These are phyloP conservation scores for Ogataea degrootiae DNA, from an alignment of 805 yeast genomes.

Conservation along the genomic window DNA sequence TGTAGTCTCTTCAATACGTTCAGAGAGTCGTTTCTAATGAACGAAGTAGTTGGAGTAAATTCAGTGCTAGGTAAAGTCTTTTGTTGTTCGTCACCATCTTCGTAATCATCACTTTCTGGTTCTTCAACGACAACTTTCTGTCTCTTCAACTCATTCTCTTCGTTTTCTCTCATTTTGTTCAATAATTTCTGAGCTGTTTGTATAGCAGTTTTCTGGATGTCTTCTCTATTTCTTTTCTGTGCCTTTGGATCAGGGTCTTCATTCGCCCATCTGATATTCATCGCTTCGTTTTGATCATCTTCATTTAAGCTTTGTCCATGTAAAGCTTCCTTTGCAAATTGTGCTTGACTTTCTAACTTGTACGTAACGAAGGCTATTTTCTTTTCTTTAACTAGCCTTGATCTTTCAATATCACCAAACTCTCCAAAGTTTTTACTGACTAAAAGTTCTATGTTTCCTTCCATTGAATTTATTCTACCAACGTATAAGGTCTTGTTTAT, in stretches of 20 bases:
- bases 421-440: constrained; percentile 55
- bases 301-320: constrained; percentile 60
- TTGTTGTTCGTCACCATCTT: neutral
- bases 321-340: constrained; percentile 96
- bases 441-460: constrained; percentile 33
- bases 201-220: constrained; percentile 48
- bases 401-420: constrained; percentile 70
- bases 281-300: constrained; percentile 52
- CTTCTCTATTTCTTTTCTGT: constrained; percentile 42
- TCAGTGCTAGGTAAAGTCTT: neutral
- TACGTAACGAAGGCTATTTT: constrained; percentile 78
- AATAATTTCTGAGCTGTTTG: constrained; percentile 46
- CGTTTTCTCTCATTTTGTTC: constrained; percentile 26
- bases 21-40: constrained; percentile 6
- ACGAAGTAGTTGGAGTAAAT: constrained; percentile 2
- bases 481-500: constrained; percentile 74
- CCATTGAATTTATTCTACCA: constrained; percentile 47
- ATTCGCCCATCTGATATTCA: constrained; percentile 81
- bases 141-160: constrained; percentile 17
- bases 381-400: constrained; percentile 55
- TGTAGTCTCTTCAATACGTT: constrained; percentile 6
- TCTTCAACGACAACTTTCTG: constrained; percentile 23
- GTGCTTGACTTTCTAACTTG: constrained; percentile 68
- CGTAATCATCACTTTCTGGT: constrained; percentile 9
- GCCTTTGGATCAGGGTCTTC: constrained; percentile 81